Percentiles rank a stretch among this genome's conserved stretches.
Evolutionary conservation across 306 rosid genomes (phyloP).

Genomic region (Cucumis melo): DNA sequence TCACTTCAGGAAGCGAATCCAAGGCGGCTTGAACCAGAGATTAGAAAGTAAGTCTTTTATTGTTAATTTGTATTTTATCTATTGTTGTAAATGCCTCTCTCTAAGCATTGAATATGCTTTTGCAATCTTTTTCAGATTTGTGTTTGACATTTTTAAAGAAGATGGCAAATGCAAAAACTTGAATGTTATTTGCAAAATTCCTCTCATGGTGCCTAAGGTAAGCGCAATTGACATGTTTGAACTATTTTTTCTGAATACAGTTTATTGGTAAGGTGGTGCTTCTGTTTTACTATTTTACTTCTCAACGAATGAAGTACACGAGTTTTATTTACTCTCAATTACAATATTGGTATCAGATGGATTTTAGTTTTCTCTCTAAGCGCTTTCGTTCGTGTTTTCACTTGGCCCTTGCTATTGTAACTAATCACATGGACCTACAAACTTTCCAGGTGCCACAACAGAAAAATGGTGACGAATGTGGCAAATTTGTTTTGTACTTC

Average conservation of each 20-base stretch:
- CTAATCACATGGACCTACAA: background rate
- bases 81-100: background rate
- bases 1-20: conserved; percentile 53
- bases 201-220: conserved; percentile 55
- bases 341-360: too few species aligned
- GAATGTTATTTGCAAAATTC: conserved; percentile 24
- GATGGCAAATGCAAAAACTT: conserved; percentile 33
- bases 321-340: too few species aligned
- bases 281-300: too few species aligned
- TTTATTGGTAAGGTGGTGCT: too few species aligned
- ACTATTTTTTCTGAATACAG: background rate
- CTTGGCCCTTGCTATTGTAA: background rate
- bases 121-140: conserved; percentile 32
- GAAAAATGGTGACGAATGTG: conserved; percentile 58
- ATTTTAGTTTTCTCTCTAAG: too few species aligned
- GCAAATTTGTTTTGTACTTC: conserved; percentile 63
- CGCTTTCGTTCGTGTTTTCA: too few species aligned
- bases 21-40: conserved; percentile 53
- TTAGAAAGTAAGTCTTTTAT: conserved; percentile 36
- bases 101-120: background rate
- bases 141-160: conserved; percentile 39
- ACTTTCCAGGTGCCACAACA: conserved; percentile 67
- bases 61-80: conserved; percentile 7
- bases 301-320: too few species aligned
- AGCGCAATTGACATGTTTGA: background rate